Evolutionary conservation across 352 stramenopile species (phyloP).

Genomic region (Phytopythium mirpurense): DNA sequence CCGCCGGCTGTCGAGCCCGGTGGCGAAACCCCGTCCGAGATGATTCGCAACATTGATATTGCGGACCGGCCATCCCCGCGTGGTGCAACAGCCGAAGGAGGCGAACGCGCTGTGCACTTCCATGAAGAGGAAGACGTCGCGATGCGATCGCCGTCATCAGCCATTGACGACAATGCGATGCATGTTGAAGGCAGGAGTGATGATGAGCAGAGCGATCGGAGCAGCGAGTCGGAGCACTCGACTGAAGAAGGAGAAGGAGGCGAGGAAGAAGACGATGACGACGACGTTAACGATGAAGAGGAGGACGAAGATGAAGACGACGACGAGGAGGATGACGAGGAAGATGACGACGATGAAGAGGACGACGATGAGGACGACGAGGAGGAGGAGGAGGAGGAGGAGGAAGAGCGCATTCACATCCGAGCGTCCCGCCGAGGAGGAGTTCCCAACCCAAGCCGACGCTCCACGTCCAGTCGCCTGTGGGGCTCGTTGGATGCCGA

Average conservation of each 20-base stretch:
- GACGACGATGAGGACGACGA: slow-evolving; percentile 45
- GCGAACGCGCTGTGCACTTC: not conserved
- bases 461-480: slow-evolving; percentile 32
- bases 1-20: not conserved
- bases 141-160: slow-evolving; percentile 56
- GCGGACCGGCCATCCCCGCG: not conserved
- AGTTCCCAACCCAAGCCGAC: slow-evolving; percentile 23
- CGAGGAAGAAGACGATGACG: slow-evolving; percentile 20
- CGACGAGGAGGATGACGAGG: slow-evolving; percentile 50
- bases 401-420: slow-evolving; percentile 50
- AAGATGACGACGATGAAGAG: slow-evolving; percentile 55
- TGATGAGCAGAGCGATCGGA: slow-evolving; percentile 51
- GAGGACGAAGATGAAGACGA: slow-evolving; percentile 68
- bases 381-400: slow-evolving; percentile 54
- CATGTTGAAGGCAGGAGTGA: slow-evolving; percentile 45
- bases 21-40: not conserved
- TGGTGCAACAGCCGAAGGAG: not conserved
- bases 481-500: slow-evolving; percentile 75
- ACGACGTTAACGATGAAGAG: slow-evolving; percentile 24
- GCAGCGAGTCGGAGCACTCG: slow-evolving; percentile 49
- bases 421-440: slow-evolving; percentile 38
- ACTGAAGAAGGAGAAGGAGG: slow-evolving; percentile 43
- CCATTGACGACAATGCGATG: slow-evolving; percentile 52
- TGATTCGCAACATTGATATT: slow-evolving; percentile 6
- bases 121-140: slow-evolving; percentile 47